Evolutionary conservation across 768 basidiomycete species (phyloP).

Genomic region (Tricholoma sp.): DNA sequence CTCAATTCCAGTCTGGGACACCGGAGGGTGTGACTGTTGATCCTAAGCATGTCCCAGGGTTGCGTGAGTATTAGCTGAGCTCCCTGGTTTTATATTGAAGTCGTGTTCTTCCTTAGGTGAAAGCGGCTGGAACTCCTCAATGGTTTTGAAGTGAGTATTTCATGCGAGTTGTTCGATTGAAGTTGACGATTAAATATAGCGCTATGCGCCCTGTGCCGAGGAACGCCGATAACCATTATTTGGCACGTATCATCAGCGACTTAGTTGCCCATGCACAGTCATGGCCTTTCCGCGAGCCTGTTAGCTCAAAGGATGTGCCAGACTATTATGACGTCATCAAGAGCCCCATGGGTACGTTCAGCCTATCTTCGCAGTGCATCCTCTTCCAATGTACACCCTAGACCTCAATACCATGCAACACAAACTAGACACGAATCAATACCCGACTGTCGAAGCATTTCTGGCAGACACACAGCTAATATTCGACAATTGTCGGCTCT

Average conservation of each 20-base stretch:
- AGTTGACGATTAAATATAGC: slow-evolving; percentile 15
- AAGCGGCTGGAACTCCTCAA: slow-evolving; percentile 87
- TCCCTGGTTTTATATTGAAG: slow-evolving; percentile 3
- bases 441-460: slow-evolving; percentile 69
- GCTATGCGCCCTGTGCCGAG: slow-evolving; percentile 30
- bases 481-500: slow-evolving; percentile 83
- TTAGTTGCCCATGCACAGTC: slow-evolving; percentile 71
- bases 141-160: slow-evolving; percentile 61
- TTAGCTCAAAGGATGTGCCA: slow-evolving; percentile 69
- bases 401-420: slow-evolving; percentile 85
- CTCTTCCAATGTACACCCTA: slow-evolving; percentile 23
- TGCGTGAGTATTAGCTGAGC: slow-evolving; percentile 48
- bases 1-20: slow-evolving; percentile 63
- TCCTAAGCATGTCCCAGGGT: slow-evolving; percentile 80
- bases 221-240: slow-evolving; percentile 56
- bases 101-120: slow-evolving; percentile 49
- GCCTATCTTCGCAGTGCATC: slow-evolving; percentile 1
- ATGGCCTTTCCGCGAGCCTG: slow-evolving; percentile 87
- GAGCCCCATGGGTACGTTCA: slow-evolving; percentile 82
- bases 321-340: slow-evolving; percentile 92
- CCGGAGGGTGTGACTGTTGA: slow-evolving; percentile 50
- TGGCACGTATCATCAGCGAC: slow-evolving; percentile 77
- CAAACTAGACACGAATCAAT: slow-evolving; percentile 88
- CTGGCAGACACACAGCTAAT: slow-evolving; percentile 77
- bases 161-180: background rate